phyloP scores from a whole-genome alignment of 768 basidiomycete species.

The Pleurotus eryngii region DNA sequence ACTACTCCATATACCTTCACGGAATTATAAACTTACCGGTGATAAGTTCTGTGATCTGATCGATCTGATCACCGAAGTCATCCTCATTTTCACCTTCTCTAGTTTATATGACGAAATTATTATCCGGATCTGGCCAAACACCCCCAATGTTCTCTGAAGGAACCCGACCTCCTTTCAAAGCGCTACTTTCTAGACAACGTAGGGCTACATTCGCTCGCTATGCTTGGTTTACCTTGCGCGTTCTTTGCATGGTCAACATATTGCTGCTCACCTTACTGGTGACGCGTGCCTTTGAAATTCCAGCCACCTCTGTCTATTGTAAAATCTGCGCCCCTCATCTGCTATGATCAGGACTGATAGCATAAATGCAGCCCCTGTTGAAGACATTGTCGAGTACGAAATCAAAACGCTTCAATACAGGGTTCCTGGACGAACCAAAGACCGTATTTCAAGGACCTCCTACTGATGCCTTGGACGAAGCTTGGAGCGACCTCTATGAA shows the following conservation, averaged over 20 bases:
- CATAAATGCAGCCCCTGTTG: slow-evolving; percentile 14
- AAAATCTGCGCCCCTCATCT: background rate
- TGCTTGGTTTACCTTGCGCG: background rate
- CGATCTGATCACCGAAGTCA: no score
- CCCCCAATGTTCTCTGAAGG: no score
- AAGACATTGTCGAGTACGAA: slow-evolving; percentile 14
- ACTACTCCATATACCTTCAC: no score
- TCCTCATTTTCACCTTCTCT: no score
- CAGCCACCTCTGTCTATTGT: background rate
- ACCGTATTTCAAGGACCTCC: background rate
- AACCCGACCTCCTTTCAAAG: background rate
- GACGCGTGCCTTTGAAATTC: background rate
- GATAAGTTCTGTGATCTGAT: no score
- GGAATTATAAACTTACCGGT: no score
- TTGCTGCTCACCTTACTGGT: background rate
- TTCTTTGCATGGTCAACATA: slow-evolving; percentile 1
- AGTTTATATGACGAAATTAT: no score
- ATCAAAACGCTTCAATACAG: slow-evolving; percentile 12
- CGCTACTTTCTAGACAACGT: background rate
- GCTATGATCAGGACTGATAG: background rate
- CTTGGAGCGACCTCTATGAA: slow-evolving; percentile 2
- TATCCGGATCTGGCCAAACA: no score
- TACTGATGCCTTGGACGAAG: slow-evolving; percentile 2
- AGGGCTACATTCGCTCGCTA: background rate
- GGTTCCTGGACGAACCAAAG: slow-evolving; percentile 2